A percentile compares a stretch with the other conserved stretches of the same genome.
phyloP scores from a whole-genome alignment of 441 rosid species.

The Gossypium davidsonii region DNA sequence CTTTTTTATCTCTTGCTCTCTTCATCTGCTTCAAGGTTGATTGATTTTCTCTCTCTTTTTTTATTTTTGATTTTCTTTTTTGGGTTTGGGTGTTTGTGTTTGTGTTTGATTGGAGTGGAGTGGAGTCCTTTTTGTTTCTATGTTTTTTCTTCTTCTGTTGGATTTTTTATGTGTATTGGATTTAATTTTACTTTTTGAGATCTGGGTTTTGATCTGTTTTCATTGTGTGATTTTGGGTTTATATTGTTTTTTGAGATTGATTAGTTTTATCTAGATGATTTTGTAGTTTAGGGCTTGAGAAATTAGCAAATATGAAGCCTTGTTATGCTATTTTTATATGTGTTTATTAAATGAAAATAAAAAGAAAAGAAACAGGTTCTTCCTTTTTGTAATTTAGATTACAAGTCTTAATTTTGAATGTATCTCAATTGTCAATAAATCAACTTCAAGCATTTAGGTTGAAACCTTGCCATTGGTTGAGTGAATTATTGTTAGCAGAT shows the following conservation, averaged over 20 bases:
- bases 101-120: neutral
- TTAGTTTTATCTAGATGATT: neutral
- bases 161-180: neutral
- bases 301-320: neutral
- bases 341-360: neutral
- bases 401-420: neutral
- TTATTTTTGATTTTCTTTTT: neutral
- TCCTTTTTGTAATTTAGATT: neutral
- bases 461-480: neutral
- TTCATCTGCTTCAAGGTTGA: neutral
- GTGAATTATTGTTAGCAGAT: neutral
- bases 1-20: neutral
- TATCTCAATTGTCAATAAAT: neutral
- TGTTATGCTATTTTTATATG: too few species aligned
- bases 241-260: neutral
- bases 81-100: neutral
- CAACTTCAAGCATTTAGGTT: neutral
- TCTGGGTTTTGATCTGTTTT: constrained; percentile 20
- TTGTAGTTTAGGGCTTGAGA: neutral
- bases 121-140: neutral
- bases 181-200: constrained; percentile 15
- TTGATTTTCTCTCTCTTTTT: neutral
- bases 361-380: neutral
- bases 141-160: constrained; percentile 8
- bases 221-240: constrained; percentile 7